These are phyloP conservation scores for Erysimum pusillum DNA, from an alignment of 441 rosid genomes.

Conservation along the genomic window DNA sequence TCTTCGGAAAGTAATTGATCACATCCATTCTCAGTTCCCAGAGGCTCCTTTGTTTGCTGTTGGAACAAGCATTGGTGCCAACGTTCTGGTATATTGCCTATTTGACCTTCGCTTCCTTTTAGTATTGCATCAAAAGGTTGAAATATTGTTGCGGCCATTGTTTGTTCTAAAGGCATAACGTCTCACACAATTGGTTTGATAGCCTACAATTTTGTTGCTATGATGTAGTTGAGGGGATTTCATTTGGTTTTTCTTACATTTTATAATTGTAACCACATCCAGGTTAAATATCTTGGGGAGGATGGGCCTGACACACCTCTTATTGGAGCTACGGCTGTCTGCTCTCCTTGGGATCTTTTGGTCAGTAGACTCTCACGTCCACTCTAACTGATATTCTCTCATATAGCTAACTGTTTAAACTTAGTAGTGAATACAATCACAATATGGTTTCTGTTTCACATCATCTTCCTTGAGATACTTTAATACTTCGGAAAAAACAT, in stretches of 20 bases:
- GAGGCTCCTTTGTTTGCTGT: constrained; percentile 78
- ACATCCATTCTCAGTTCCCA: constrained; percentile 67
- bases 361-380: constrained; percentile 53
- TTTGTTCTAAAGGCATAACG: constrained; percentile 16
- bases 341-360: constrained; percentile 95
- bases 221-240: not conserved
- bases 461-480: not conserved
- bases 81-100: constrained; percentile 65
- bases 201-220: not conserved
- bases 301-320: constrained; percentile 69
- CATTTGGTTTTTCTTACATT: constrained; percentile 24
- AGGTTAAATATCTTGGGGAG: constrained; percentile 97
- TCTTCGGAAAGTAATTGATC: constrained; percentile 58
- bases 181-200: not conserved
- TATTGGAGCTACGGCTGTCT: constrained; percentile 85
- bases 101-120: not conserved
- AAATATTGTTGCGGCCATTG: not conserved
- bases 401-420: not conserved
- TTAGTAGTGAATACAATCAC: not conserved
- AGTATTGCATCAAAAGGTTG: not conserved
- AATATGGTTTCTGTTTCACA: constrained; percentile 15
- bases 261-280: constrained; percentile 12
- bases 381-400: constrained; percentile 4
- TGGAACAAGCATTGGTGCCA: constrained; percentile 95
- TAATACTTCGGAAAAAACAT: constrained; percentile 7